Evolutionary conservation across 352 stramenopile genomes (phyloP), one percentile per base, ranked within the genome.

Genomic region (Phytopythium vexans): DNA sequence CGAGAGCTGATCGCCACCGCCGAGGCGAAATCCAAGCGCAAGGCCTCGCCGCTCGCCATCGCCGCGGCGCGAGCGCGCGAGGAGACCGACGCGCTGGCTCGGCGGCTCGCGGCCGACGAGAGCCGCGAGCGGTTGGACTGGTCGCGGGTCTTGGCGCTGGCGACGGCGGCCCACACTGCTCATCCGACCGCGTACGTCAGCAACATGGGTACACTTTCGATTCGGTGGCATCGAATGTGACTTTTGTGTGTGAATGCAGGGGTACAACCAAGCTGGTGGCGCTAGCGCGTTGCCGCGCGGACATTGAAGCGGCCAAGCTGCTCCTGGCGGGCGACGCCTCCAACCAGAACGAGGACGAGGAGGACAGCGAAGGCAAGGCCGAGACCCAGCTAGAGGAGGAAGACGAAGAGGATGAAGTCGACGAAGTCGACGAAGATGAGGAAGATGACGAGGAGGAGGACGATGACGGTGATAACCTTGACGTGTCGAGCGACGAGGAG

Each of bases 271-370:
- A 27, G 21, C 21, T 27, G 21, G 21, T 27, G 21, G 21, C 21
- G 21, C 2, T 27, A 27, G 21, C 21, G 21, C 21, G 21, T 2
- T 27, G 21, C 21, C 21, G 21, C 21, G 21, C 21, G 21, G 21
- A 27, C 21, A 27, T 27, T 11, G 10, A 47, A 4, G 16, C 16
- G 3, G 11, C 8, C 39, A 43, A 43, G 39, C 4, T 14, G 6
- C 1, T 6, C n/a, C n/a, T 44, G 6, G 40, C 3, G 4, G 43
- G 44, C 34, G 41, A 14, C 34, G 33, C 51, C 21, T 88, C 74
- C 0, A 88, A 88, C 41, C 77, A 88, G 66, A 66, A 56, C 1
- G 74, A 88, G 37, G 64, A 82, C 10, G 70, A 72, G 14, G 41
- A 36, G 8, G 38, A 38, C 21, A 27, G 21, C 2, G 21, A 27